Percentiles rank a stretch among this genome's conserved stretches.
Conservation (phyloP, 768 basidiomycete genomes). For the Pulveroboletus sp. region DNA sequence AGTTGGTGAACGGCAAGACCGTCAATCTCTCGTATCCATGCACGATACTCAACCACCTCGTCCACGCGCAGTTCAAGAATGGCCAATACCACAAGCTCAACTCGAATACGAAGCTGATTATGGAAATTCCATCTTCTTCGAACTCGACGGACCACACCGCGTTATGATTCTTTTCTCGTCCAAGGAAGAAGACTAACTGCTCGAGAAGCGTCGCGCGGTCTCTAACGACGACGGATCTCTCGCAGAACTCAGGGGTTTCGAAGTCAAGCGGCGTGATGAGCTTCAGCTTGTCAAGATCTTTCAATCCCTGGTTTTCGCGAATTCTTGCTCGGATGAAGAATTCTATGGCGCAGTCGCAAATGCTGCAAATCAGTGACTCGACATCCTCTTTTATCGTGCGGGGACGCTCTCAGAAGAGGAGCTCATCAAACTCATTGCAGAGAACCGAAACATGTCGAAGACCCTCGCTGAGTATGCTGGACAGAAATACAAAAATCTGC, state of each 20-base stretch:
- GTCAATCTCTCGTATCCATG: constrained; percentile 94
- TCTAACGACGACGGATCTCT: constrained; percentile 97
- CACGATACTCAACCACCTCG: constrained; percentile 99
- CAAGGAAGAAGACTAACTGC: constrained; percentile 96
- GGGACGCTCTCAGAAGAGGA: constrained; percentile 87
- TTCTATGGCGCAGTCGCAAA: constrained; percentile 93
- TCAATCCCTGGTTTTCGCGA: constrained; percentile 97
- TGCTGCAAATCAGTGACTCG: constrained; percentile 95
- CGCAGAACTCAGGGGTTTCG: constrained; percentile 98
- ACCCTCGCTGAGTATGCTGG: constrained; percentile 93
- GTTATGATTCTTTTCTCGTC: constrained; percentile 99
- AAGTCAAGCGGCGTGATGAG: constrained; percentile 96
- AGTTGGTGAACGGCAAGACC: constrained; percentile 80
- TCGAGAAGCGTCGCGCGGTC: constrained; percentile 98
- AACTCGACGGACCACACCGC: constrained; percentile 95
- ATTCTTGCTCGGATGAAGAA: constrained; percentile 90
- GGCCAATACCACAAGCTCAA: constrained; percentile 96
- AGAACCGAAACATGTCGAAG: constrained; percentile 96
- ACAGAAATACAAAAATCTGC: constrained; percentile 98
- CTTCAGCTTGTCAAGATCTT: constrained; percentile 99
- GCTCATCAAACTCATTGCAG: constrained; percentile 94
- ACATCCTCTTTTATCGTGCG: constrained; percentile 85
- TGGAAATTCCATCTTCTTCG: constrained; percentile 99
- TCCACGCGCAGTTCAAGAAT: constrained; percentile 93
- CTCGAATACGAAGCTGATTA: constrained; percentile 78